Conservation (phyloP, 2,329 filamentous ascomycete genomes). For the Pestalotiopsis sp. region DNA sequence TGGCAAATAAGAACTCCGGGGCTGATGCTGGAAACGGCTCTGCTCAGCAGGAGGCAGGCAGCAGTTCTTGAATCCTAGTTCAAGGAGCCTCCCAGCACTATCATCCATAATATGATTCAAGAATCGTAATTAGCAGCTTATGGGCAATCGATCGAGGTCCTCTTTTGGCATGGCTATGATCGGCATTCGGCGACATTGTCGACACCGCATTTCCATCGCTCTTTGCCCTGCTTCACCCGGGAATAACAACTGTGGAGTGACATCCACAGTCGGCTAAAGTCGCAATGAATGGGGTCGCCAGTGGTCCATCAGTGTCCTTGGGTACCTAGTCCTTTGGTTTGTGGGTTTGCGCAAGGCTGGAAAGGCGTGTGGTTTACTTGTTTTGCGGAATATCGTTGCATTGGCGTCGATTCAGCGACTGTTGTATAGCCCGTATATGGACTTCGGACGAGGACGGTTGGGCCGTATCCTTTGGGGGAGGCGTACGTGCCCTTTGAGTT, state of each 20-base stretch:
- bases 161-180: neutral
- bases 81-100: neutral
- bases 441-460: neutral
- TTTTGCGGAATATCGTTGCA: neutral
- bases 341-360: neutral
- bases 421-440: neutral
- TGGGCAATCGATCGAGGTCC: neutral
- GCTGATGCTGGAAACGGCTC: constrained; percentile 15
- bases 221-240: neutral
- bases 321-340: neutral
- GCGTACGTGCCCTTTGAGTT: neutral
- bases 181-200: neutral
- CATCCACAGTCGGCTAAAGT: neutral
- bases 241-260: neutral
- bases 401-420: neutral
- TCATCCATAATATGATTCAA: neutral
- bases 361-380: neutral
- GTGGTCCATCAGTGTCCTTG: neutral
- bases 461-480: neutral
- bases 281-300: neutral
- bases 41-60: constrained; percentile 21
- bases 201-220: neutral
- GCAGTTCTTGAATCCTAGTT: constrained; percentile 17
- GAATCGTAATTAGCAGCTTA: neutral
- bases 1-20: constrained; percentile 50